Base-by-base conservation (phyloP, 2,329 filamentous ascomycete species). In the Aspergillus candidus region DNA sequence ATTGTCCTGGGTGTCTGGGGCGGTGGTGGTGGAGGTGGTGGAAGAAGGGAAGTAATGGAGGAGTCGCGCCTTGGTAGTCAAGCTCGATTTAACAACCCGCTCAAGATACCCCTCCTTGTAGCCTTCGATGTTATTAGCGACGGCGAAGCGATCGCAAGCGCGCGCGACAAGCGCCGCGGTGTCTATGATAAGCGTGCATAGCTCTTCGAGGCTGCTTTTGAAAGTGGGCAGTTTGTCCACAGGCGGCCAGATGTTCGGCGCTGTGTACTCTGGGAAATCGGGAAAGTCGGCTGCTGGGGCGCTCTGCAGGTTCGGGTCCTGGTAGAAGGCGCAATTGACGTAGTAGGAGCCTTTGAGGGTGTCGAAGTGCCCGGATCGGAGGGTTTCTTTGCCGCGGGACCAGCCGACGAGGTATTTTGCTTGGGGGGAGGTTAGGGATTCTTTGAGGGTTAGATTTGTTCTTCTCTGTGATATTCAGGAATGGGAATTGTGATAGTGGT, bases 121-220 rank as follows among this genome's bases (percentile, higher is more conserved):
- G 2, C 75, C 85, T 0, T 79, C 71, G 35, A 97, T 87, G 22
- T 10, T 10, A 51, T 94, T 87, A 44, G 78, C 75, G 61, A 82
- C 76, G 2, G 90, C 93, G 67, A 88, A 97, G 43, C 77, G 78
- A 70, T 96, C 91, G 67, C 91, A 96, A 3, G 87, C 88, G n/a
- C 82, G 74, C 1, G 93, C 93, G 5, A 98, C 93, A 7, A 97
- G 74, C 3, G 85, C 86, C 1, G 88, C 93, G 0, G 84, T 86
- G 58, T 96, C 88, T 53, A 97, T 95, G 57, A 97, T 88, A 50
- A 97, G 70, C 0, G 72, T 73, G 65, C 90, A 96, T 27, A 97
- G 76, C 32, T 79, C 73, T 53, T 91, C 83, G 49, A 94, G 79
- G 1, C 81, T 80, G 32, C 72, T 67, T 47, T 79, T 78, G 70